phyloP scores from a whole-genome alignment of 139 green algal species.

The Choricystis sp. region DNA sequence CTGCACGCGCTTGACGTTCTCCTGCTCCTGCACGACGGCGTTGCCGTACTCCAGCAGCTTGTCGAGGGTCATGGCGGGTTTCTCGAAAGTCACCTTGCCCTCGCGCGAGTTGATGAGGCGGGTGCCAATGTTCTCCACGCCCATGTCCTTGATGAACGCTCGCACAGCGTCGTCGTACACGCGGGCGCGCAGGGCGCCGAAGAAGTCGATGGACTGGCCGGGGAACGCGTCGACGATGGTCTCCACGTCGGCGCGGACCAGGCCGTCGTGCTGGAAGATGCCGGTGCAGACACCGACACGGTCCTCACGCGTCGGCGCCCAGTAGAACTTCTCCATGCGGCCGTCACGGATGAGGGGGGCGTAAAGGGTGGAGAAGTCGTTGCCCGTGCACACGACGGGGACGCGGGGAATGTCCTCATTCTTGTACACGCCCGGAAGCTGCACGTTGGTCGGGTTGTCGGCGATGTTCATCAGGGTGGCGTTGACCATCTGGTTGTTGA shows the following conservation, averaged over 20 bases:
- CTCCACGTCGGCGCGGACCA: constrained; percentile 48
- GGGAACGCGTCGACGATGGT: constrained; percentile 56
- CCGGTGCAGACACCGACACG: constrained; percentile 21
- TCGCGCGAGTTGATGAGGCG: constrained; percentile 74
- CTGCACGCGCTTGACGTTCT: constrained; percentile 98
- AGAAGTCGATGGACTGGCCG: constrained; percentile 75
- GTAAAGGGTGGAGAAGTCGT: constrained; percentile 76
- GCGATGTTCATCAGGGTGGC: constrained; percentile 84
- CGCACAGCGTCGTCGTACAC: constrained; percentile 71
- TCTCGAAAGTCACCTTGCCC: constrained; percentile 25
- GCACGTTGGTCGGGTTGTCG: constrained; percentile 58
- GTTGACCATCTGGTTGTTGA: constrained; percentile 87
- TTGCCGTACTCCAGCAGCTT: constrained; percentile 44
- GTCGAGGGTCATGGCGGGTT: constrained; percentile 28
- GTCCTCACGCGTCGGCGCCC: constrained; percentile 60
- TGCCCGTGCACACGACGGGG: constrained; percentile 72
- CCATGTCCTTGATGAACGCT: constrained; percentile 41
- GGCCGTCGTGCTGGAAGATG: constrained; percentile 62
- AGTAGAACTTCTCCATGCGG: constrained; percentile 59
- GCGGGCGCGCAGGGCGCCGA: constrained; percentile 46
- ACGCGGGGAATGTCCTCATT: constrained; percentile 30
- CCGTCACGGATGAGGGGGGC: constrained; percentile 81
- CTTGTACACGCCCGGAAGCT: constrained; percentile 6
- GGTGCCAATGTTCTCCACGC: constrained; percentile 12
- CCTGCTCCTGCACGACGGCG: constrained; percentile 83